Evolutionary conservation across 495 filamentous ascomycete genomes (phyloP).

Genomic region (Neurospora sp.): DNA sequence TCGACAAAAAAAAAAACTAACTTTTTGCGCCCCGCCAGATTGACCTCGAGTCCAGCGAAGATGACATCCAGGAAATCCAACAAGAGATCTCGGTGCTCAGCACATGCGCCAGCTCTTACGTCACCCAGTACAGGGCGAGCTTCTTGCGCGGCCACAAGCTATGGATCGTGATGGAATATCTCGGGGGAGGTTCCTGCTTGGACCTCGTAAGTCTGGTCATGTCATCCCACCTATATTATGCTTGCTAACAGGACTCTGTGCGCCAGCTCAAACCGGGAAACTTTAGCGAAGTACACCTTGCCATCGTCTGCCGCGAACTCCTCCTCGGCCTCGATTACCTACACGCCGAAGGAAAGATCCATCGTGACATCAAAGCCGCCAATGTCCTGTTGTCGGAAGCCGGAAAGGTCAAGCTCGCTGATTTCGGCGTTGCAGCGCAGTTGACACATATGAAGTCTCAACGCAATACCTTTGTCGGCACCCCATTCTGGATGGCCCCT

Average conservation of each 20-base stretch:
- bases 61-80: constrained; percentile 96
- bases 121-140: constrained; percentile 93
- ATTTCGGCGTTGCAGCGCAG: constrained; percentile 96
- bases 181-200: constrained; percentile 86
- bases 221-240: not conserved
- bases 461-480: constrained; percentile 97
- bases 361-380: constrained; percentile 94
- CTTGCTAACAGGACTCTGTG: constrained; percentile 15
- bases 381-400: constrained; percentile 78
- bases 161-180: constrained; percentile 99
- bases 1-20: constrained; percentile 17
- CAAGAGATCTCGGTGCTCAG: constrained; percentile 94
- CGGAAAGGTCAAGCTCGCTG: constrained; percentile 93
- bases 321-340: constrained; percentile 87
- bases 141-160: constrained; percentile 90
- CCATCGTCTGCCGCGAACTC: constrained; percentile 87
- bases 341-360: constrained; percentile 90
- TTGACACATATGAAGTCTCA: constrained; percentile 96
- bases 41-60: constrained; percentile 94
- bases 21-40: constrained; percentile 47
- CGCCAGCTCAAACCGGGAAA: constrained; percentile 81
- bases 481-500: constrained; percentile 98
- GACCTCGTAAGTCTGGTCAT: constrained; percentile 55
- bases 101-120: constrained; percentile 84
- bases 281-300: constrained; percentile 85